These are phyloP conservation scores for Eutypa lata DNA, from an alignment of 2,329 filamentous ascomycete genomes.

Conservation along the genomic window DNA sequence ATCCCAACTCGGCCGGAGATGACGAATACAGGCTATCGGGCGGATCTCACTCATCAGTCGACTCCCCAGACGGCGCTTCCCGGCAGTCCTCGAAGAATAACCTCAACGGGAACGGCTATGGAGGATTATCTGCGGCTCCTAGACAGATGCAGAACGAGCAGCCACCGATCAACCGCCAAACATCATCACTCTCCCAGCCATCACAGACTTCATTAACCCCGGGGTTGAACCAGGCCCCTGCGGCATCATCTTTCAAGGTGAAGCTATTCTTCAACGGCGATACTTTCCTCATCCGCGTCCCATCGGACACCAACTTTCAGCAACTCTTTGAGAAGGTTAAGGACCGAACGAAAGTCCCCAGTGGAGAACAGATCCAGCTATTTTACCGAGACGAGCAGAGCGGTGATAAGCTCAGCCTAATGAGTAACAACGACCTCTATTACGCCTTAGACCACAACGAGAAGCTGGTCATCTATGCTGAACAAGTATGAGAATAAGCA, in stretches of 20 bases:
- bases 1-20: slow-evolving; percentile 57
- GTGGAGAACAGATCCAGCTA: slow-evolving; percentile 68
- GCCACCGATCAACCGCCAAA: slow-evolving; percentile 40
- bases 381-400: slow-evolving; percentile 84
- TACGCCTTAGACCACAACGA: slow-evolving; percentile 79
- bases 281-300: slow-evolving; percentile 85
- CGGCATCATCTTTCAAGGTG: slow-evolving; percentile 69
- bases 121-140: slow-evolving; percentile 50
- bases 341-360: slow-evolving; percentile 74
- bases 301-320: slow-evolving; percentile 72
- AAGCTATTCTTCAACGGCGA: slow-evolving; percentile 94
- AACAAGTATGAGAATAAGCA: slow-evolving; percentile 40
- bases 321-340: slow-evolving; percentile 81
- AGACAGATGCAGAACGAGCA: slow-evolving; percentile 40
- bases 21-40: slow-evolving; percentile 75
- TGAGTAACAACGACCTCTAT: slow-evolving; percentile 78
- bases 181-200: slow-evolving; percentile 47
- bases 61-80: slow-evolving; percentile 60
- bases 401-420: slow-evolving; percentile 69
- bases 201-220: slow-evolving; percentile 56
- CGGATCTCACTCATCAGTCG: slow-evolving; percentile 64
- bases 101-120: slow-evolving; percentile 56
- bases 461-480: slow-evolving; percentile 77
- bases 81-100: slow-evolving; percentile 65
- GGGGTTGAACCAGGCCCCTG: slow-evolving; percentile 41